Evolutionary conservation across 163 green algal genomes (phyloP).

Genomic region (Volvox carteri): DNA sequence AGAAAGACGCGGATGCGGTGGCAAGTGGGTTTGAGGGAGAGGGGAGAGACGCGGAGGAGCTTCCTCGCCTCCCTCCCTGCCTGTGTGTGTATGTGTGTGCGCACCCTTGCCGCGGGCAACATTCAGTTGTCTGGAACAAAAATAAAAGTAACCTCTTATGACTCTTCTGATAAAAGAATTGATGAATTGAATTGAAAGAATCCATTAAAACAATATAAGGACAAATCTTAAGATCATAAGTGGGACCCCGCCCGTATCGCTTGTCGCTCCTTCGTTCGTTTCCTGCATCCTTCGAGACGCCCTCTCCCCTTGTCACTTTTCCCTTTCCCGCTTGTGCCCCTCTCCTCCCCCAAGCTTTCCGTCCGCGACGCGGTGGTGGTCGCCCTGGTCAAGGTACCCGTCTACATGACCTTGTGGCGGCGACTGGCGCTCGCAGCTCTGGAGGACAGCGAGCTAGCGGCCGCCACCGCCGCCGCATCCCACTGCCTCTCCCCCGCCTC

Average conservation of each 20-base stretch:
- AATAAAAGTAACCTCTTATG: too few relatives aligned
- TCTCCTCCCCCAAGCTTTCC: neutral
- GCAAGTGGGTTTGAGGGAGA: neutral
- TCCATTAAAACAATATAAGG: neutral
- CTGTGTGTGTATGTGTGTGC: neutral
- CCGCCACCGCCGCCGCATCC: neutral
- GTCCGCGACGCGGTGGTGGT: neutral
- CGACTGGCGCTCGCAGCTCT: neutral
- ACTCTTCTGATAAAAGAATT: too few relatives aligned
- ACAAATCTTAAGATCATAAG: too few relatives aligned
- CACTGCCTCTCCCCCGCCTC: neutral
- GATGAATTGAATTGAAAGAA: too few relatives aligned
- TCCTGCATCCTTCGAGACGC: too few relatives aligned
- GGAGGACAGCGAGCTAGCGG: neutral
- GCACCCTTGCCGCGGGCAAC: too few relatives aligned
- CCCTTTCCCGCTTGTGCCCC: too few relatives aligned
- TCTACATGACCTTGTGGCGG: constrained; percentile 19
- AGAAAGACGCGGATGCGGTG: neutral
- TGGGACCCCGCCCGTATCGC: neutral
- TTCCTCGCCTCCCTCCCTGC: neutral
- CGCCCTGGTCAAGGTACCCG: neutral
- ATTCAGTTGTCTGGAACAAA: too few relatives aligned
- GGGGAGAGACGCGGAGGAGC: neutral
- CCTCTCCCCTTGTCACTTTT: too few relatives aligned
- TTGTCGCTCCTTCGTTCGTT: neutral